These are phyloP conservation scores for Straminergon stramineum DNA, from an alignment of 225 moss, liverwort and hornwort genomes.

Conservation along the genomic window DNA sequence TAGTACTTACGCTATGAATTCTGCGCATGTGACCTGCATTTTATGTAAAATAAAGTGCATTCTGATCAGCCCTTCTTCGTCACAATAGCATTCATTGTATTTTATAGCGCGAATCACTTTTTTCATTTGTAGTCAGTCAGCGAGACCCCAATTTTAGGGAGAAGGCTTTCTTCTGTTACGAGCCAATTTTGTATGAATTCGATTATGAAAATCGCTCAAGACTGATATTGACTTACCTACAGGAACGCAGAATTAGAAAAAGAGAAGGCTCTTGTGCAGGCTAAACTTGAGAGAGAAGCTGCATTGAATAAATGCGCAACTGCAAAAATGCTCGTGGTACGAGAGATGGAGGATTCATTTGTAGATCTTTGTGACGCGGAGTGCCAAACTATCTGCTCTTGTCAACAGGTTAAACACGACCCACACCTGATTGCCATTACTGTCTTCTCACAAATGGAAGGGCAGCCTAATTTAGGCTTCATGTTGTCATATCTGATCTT, in stretches of 20 bases:
- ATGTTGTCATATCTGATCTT: background rate
- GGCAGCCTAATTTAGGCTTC: background rate
- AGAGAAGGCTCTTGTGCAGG: conserved; percentile 37
- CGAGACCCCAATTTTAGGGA: background rate
- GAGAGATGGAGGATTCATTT: background rate
- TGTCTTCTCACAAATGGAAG: background rate
- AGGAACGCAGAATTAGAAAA: conserved; percentile 36
- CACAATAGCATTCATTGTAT: background rate
- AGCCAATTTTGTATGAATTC: background rate
- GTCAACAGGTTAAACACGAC: conserved; percentile 13
- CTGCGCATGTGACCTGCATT: background rate
- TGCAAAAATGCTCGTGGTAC: conserved; percentile 17
- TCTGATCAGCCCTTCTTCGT: background rate
- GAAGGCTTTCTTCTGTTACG: background rate
- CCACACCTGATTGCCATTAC: background rate
- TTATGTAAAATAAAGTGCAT: background rate
- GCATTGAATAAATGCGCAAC: conserved; percentile 11
- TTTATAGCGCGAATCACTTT: background rate
- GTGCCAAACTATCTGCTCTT: conserved; percentile 22
- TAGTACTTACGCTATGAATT: background rate
- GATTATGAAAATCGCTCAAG: background rate
- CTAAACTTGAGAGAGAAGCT: conserved; percentile 15
- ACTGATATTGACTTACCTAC: background rate
- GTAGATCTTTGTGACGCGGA: conserved; percentile 19
- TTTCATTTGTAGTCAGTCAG: background rate